A percentile compares a stretch with the other conserved stretches of the same genome.
phyloP scores from a whole-genome alignment of 192 early-diverging fungal species.

The Coemansia javaensis region DNA sequence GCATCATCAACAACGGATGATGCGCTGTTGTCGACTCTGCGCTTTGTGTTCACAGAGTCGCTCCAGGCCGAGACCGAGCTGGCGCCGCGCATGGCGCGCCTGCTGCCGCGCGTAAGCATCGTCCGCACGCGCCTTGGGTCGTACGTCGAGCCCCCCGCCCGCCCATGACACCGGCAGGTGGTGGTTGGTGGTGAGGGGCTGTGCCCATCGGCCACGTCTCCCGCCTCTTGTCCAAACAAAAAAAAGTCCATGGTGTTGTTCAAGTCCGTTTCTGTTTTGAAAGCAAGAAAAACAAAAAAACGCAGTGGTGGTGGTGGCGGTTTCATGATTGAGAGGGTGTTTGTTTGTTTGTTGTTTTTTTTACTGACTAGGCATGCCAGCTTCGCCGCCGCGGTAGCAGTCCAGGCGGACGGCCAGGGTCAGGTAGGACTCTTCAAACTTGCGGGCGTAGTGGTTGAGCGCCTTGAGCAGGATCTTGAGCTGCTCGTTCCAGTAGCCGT shows the following conservation, averaged over 20 bases:
- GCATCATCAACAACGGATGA: no score
- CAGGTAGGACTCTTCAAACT: constrained; percentile 73
- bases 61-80: constrained; percentile 11
- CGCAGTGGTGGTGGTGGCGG: no score
- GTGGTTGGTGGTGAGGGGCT: no score
- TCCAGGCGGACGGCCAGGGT: constrained; percentile 45
- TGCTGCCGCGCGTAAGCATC: constrained; percentile 19
- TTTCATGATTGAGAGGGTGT: no score
- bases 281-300: background rate
- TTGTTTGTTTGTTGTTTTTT: no score
- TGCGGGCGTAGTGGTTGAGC: constrained; percentile 75
- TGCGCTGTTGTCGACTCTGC: constrained; percentile 23
- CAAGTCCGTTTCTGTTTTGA: no score
- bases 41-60: constrained; percentile 24
- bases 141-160: constrained; percentile 16
- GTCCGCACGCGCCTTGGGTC: constrained; percentile 37
- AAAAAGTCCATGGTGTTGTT: no score
- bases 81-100: background rate
- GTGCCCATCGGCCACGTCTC: no score
- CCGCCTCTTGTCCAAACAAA: no score
- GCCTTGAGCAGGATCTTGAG: constrained; percentile 70
- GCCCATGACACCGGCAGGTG: background rate
- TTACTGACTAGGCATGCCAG: background rate
- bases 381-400: constrained; percentile 22
- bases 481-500: constrained; percentile 59